Evolutionary conservation across 2,329 filamentous ascomycete genomes (phyloP).

Genomic region (Sordariomycetes sp.): DNA sequence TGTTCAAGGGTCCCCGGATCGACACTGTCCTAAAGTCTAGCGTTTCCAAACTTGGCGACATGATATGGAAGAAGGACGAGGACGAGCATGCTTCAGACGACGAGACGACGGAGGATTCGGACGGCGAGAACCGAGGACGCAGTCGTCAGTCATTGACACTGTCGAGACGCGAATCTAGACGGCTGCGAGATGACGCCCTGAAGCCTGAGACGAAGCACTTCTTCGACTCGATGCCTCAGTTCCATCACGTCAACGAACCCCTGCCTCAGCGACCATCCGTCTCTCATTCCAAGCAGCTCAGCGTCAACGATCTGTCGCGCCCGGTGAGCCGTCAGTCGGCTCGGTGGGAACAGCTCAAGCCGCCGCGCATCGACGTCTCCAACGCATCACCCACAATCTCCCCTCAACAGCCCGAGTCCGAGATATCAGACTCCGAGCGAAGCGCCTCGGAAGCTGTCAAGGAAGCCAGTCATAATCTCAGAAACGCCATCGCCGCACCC

Average conservation of each 20-base stretch:
- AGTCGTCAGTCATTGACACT: constrained; percentile 22
- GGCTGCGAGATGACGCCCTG: constrained; percentile 17
- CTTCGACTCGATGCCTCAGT: constrained; percentile 42
- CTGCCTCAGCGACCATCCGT: constrained; percentile 6
- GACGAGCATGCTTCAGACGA: constrained; percentile 16
- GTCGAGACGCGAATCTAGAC: constrained; percentile 23
- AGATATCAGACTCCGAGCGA: too few relatives aligned
- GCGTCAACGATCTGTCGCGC: background rate
- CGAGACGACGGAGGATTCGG: constrained; percentile 40
- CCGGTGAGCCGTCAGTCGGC: constrained; percentile 28
- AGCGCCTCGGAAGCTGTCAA: too few relatives aligned
- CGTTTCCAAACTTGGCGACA: constrained; percentile 46
- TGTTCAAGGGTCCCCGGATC: constrained; percentile 71
- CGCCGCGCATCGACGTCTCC: constrained; percentile 37
- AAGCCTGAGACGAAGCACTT: constrained; percentile 30
- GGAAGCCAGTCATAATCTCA: too few relatives aligned
- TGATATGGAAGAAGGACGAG: constrained; percentile 47
- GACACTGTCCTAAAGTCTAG: constrained; percentile 59
- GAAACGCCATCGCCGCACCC: constrained; percentile 13
- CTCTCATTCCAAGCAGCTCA: background rate
- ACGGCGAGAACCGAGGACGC: constrained; percentile 32
- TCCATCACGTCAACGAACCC: constrained; percentile 26
- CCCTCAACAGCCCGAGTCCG: background rate
- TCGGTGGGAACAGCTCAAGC: constrained; percentile 38
- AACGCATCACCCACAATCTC: constrained; percentile 18